Conservation (phyloP, 2,329 filamentous ascomycete species). For the Periconia digitata region DNA sequence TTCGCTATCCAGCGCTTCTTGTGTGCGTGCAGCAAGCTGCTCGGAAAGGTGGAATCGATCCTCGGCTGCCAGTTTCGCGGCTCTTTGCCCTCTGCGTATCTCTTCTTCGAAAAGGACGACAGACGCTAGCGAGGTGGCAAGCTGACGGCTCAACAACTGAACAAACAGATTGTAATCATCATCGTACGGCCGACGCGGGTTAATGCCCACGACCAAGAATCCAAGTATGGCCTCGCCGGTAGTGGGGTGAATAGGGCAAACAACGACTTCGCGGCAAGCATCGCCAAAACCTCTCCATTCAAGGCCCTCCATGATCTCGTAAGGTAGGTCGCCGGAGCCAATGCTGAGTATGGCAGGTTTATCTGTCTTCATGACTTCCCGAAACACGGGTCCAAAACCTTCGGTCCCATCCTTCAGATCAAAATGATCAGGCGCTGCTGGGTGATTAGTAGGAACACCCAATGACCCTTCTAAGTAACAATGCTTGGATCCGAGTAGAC, state of each 20-base stretch:
- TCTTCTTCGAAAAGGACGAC: constrained; percentile 84
- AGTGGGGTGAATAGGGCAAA: constrained; percentile 78
- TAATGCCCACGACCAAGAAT: constrained; percentile 77
- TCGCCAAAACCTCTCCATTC: constrained; percentile 72
- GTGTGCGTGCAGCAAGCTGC: constrained; percentile 66
- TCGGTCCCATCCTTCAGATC: constrained; percentile 70
- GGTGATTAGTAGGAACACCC: constrained; percentile 67
- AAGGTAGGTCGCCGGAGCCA: constrained; percentile 67
- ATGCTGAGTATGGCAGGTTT: constrained; percentile 68
- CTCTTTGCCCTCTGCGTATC: constrained; percentile 71
- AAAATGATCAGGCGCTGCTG: constrained; percentile 61
- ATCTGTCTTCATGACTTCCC: constrained; percentile 70
- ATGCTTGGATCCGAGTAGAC: constrained; percentile 61
- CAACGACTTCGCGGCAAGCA: constrained; percentile 68
- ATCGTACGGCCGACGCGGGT: constrained; percentile 76
- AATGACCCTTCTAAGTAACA: constrained; percentile 72
- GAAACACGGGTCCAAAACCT: constrained; percentile 75
- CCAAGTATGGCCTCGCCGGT: constrained; percentile 73
- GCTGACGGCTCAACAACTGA: constrained; percentile 71
- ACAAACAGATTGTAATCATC: constrained; percentile 79
- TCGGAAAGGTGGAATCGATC: constrained; percentile 77
- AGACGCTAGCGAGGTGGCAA: constrained; percentile 78
- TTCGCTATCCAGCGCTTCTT: constrained; percentile 64
- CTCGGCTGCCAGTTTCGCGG: constrained; percentile 72
- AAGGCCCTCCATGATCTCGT: constrained; percentile 65